A percentile compares a stretch with the other conserved stretches of the same genome.
Evolutionary conservation across 495 filamentous ascomycete species (phyloP).

Genomic region (Usnea hakonensis): DNA sequence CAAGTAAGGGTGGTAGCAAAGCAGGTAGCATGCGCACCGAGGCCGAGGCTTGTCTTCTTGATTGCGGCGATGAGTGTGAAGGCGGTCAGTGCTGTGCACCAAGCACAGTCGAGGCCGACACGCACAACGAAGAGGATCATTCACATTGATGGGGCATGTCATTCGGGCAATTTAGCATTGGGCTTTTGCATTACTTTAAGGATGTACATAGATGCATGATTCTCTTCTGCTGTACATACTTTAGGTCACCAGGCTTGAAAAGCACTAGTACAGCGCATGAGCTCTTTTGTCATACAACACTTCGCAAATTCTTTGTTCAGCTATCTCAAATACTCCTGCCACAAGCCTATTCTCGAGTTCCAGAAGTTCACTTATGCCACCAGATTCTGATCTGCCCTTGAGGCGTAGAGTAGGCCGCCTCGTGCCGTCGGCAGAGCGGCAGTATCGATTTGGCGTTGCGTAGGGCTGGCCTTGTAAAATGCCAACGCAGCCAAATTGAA

Average conservation of each 20-base stretch:
- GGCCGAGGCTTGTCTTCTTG: constrained; percentile 64
- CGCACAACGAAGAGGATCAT: constrained; percentile 13
- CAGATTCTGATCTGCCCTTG: neutral
- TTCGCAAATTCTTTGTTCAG: no score
- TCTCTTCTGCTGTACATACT: neutral
- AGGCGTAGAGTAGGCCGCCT: no score
- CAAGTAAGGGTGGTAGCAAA: constrained; percentile 35
- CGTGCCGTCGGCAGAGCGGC: no score
- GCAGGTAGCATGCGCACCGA: constrained; percentile 45
- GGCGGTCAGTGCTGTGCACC: constrained; percentile 64
- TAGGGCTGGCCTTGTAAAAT: neutral
- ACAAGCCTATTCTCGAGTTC: no score
- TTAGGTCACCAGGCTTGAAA: no score
- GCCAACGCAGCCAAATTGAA: no score
- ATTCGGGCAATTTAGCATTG: neutral
- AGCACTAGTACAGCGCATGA: no score
- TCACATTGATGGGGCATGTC: constrained; percentile 5
- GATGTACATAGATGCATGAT: neutral
- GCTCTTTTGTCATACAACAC: neutral
- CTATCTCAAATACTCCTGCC: neutral
- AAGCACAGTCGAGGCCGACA: constrained; percentile 8
- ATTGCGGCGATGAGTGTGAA: constrained; percentile 77
- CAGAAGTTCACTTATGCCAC: neutral
- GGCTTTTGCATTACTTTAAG: neutral
- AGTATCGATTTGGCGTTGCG: neutral